Conservation (phyloP, 139 green algal species). For the Klebsormidium nitens region DNA sequence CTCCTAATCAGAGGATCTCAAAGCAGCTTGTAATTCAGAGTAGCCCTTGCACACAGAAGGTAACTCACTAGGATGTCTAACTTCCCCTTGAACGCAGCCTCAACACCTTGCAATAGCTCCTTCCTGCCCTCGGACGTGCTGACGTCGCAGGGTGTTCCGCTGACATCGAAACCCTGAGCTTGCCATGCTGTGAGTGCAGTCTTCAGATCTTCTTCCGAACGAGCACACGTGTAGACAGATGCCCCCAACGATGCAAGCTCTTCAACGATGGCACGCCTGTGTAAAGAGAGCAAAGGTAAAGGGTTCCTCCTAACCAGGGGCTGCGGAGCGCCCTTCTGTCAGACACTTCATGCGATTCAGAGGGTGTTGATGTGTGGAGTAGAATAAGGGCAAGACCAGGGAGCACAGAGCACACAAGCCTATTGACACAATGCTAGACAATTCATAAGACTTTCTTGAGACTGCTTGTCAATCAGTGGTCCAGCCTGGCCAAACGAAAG, state of each 20-base stretch:
- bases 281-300: background rate
- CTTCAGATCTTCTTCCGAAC: slow-evolving; percentile 40
- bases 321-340: too few relatives aligned
- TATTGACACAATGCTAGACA: too few relatives aligned
- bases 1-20: background rate
- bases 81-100: slow-evolving; percentile 29
- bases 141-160: slow-evolving; percentile 41
- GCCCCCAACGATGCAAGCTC: slow-evolving; percentile 54
- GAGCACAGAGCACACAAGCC: too few relatives aligned
- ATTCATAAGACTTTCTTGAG: too few relatives aligned
- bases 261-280: slow-evolving; percentile 41
- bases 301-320: too few relatives aligned
- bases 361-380: too few relatives aligned
- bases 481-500: too few relatives aligned
- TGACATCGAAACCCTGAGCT: slow-evolving; percentile 39
- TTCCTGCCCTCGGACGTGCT: slow-evolving; percentile 9
- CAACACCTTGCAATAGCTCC: slow-evolving; percentile 30
- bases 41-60: background rate
- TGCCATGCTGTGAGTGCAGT: slow-evolving; percentile 24
- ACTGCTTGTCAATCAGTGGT: too few relatives aligned
- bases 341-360: too few relatives aligned
- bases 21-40: background rate
- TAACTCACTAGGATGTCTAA: slow-evolving; percentile 37
- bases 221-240: slow-evolving; percentile 51
- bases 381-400: too few relatives aligned